Conservation (phyloP, 2,329 filamentous ascomycete species). For the Eutypa lata region DNA sequence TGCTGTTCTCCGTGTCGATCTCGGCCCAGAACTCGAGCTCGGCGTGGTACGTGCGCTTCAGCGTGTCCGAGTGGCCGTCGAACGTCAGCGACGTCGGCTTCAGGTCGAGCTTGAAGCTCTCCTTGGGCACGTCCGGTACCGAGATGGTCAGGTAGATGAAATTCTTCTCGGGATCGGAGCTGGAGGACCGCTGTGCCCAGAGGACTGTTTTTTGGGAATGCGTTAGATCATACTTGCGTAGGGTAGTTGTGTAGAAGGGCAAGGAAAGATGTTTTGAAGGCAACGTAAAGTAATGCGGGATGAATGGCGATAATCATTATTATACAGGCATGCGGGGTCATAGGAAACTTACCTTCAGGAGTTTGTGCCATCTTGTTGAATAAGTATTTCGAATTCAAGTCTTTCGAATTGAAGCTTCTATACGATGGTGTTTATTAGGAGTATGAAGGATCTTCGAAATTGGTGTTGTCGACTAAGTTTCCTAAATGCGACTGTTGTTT, state of each 20-base stretch:
- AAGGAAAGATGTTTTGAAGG: not conserved
- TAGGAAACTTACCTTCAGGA: slow-evolving; percentile 34
- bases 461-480: not conserved
- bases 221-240: slow-evolving; percentile 5
- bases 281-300: not conserved
- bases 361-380: slow-evolving; percentile 28
- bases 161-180: slow-evolving; percentile 79
- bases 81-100: slow-evolving; percentile 76
- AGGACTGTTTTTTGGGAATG: slow-evolving; percentile 59
- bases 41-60: slow-evolving; percentile 84
- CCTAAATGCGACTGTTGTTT: not conserved
- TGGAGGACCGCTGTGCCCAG: slow-evolving; percentile 95
- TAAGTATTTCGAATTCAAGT: too few relatives aligned
- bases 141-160: slow-evolving; percentile 90
- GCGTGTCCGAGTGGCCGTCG: slow-evolving; percentile 75
- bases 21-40: slow-evolving; percentile 86
- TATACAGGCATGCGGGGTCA: slow-evolving; percentile 1
- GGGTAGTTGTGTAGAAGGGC: not conserved
- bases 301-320: not conserved
- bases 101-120: slow-evolving; percentile 77
- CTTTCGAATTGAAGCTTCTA: too few relatives aligned
- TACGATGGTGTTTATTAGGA: too few relatives aligned
- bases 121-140: slow-evolving; percentile 77
- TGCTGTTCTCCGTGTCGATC: slow-evolving; percentile 81
- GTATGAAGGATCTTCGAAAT: not conserved